A percentile compares a stretch with the other conserved stretches of the same genome.
Evolutionary conservation across 2,329 filamentous ascomycete species (phyloP).

Genomic region (Sporothrix protearum): DNA sequence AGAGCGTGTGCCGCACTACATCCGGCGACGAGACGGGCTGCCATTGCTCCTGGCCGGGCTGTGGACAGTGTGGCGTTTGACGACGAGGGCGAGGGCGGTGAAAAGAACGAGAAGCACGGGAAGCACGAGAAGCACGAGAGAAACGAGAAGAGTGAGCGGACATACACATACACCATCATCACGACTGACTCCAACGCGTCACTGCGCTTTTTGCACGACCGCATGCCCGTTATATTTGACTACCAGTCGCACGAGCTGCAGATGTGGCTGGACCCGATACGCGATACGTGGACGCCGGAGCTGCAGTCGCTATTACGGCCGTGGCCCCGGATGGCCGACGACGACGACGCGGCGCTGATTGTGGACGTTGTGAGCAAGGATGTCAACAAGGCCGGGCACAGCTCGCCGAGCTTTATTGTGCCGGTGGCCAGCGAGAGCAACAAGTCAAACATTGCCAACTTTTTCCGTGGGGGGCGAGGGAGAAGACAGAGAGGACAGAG

Average conservation of each 20-base stretch:
- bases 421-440: slow-evolving; percentile 82
- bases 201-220: slow-evolving; percentile 81
- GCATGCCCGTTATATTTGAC: slow-evolving; percentile 92
- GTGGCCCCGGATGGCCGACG: background rate
- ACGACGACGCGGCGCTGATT: slow-evolving; percentile 53
- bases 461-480: slow-evolving; percentile 58
- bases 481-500: background rate
- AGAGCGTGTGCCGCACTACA: slow-evolving; percentile 80
- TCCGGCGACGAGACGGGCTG: slow-evolving; percentile 74
- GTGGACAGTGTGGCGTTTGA: slow-evolving; percentile 66
- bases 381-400: slow-evolving; percentile 91
- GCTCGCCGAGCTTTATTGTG: slow-evolving; percentile 77
- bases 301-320: slow-evolving; percentile 77
- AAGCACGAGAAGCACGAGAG: slow-evolving; percentile 36
- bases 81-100: background rate
- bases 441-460: slow-evolving; percentile 90
- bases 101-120: too few species aligned
- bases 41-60: slow-evolving; percentile 87
- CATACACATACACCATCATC: slow-evolving; percentile 90
- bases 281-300: slow-evolving; percentile 70
- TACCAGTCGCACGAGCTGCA: slow-evolving; percentile 66
- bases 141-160: slow-evolving; percentile 51
- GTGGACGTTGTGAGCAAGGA: slow-evolving; percentile 82
- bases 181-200: slow-evolving; percentile 83
- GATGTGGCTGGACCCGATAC: slow-evolving; percentile 73